phyloP scores from a whole-genome alignment of 2,329 filamentous ascomycete genomes.

The Diplodia scrobiculata region DNA sequence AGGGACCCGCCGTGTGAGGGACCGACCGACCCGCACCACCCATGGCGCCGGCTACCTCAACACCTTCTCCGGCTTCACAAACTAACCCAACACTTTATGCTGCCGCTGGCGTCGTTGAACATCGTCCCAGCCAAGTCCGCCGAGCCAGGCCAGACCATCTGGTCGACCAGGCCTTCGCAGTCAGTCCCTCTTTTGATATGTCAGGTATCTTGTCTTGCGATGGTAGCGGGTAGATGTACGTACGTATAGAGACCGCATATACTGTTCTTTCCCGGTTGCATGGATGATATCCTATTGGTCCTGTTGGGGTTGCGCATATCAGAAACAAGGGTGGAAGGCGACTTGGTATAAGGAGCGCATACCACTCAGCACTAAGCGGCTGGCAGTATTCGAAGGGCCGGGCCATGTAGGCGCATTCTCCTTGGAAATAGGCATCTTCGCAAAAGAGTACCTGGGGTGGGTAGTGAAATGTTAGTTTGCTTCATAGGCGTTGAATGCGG shows the following conservation, averaged over 20 bases:
- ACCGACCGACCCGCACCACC: too few relatives aligned
- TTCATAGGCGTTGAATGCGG: too few relatives aligned
- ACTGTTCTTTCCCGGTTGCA: background rate
- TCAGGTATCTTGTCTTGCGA: background rate
- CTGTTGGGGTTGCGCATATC: background rate
- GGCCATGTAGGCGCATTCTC: slow-evolving; percentile 4
- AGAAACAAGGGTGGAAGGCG: background rate
- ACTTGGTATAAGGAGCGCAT: background rate
- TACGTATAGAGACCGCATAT: slow-evolving; percentile 12
- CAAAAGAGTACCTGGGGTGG: slow-evolving; percentile 9
- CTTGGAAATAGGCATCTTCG: slow-evolving; percentile 16
- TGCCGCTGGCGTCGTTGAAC: slow-evolving; percentile 14
- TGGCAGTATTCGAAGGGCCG: slow-evolving; percentile 8
- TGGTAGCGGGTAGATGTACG: background rate
- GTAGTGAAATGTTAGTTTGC: background rate
- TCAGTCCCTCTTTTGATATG: background rate
- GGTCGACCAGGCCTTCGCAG: slow-evolving; percentile 10
- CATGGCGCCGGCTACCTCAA: background rate
- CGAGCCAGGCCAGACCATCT: slow-evolving; percentile 20
- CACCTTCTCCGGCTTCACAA: background rate
- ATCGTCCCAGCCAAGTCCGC: background rate
- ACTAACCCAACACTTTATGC: slow-evolving; percentile 15
- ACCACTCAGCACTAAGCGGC: background rate
- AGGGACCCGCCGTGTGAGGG: too few relatives aligned
- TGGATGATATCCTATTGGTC: slow-evolving; percentile 10